These are phyloP conservation scores for Toxoplasma gondii DNA, from an alignment of 169 alveolate genomes.

Conservation along the genomic window DNA sequence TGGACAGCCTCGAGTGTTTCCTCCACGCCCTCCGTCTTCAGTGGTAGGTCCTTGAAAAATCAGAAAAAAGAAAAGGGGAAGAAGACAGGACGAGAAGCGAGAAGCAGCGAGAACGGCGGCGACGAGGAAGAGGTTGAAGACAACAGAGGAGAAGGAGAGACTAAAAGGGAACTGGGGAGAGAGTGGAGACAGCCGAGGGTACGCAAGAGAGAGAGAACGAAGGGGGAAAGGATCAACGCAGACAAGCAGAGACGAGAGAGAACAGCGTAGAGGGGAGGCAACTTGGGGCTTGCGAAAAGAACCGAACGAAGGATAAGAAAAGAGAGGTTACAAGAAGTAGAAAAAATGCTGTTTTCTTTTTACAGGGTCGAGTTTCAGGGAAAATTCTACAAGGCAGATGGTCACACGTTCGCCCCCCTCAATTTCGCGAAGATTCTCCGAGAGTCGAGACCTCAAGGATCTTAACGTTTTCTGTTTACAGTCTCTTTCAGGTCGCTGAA, in stretches of 20 bases:
- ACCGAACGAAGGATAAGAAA: background rate
- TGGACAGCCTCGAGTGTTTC: conserved; percentile 99
- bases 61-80: background rate
- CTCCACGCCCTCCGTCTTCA: conserved; percentile 99
- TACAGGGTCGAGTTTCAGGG: conserved; percentile 96
- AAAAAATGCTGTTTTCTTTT: background rate
- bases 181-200: background rate
- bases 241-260: too few species aligned
- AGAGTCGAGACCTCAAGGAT: background rate
- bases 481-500: background rate
- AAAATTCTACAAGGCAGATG: conserved; percentile 99
- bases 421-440: conserved; percentile 37
- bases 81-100: background rate
- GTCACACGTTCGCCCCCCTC: conserved; percentile 91
- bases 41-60: conserved; percentile 81
- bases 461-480: background rate
- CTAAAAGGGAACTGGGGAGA: background rate
- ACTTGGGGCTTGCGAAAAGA: background rate
- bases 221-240: background rate
- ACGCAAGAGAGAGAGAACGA: background rate
- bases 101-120: background rate
- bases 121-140: background rate
- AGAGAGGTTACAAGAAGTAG: background rate
- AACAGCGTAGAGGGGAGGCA: too few species aligned
- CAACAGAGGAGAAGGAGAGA: too few species aligned